These are phyloP conservation scores for Atkinsonella hypoxylon DNA, from an alignment of 2,329 filamentous ascomycete genomes.

Conservation along the genomic window DNA sequence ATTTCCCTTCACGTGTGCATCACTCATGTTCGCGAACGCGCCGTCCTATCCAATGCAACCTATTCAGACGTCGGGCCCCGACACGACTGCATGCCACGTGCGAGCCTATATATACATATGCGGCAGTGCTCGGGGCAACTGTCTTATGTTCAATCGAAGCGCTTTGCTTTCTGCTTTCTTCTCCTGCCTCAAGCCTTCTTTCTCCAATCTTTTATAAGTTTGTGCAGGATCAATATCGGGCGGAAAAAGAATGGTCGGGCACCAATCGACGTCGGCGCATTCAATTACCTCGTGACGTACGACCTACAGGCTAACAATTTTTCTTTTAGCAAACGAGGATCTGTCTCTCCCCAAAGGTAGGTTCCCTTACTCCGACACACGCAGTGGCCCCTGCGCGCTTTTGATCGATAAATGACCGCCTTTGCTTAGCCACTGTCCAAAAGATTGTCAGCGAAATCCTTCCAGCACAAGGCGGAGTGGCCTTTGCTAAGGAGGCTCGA, in stretches of 20 bases:
- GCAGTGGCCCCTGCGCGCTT: neutral
- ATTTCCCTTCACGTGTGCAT: slow-evolving; percentile 1
- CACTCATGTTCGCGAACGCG: neutral
- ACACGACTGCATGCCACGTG: neutral
- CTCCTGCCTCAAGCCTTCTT: neutral
- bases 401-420: slow-evolving; percentile 16
- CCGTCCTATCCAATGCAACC: neutral
- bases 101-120: neutral
- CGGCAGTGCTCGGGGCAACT: neutral
- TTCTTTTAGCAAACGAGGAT: slow-evolving; percentile 46
- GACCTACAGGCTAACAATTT: slow-evolving; percentile 18
- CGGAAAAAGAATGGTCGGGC: slow-evolving; percentile 9
- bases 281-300: neutral
- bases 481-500: slow-evolving; percentile 89
- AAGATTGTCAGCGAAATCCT: slow-evolving; percentile 93
- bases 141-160: neutral
- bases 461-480: slow-evolving; percentile 58
- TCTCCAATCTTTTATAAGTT: slow-evolving; percentile 10
- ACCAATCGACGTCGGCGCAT: slow-evolving; percentile 4
- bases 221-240: slow-evolving; percentile 19
- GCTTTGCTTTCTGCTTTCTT: neutral
- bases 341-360: slow-evolving; percentile 53
- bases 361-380: slow-evolving; percentile 7
- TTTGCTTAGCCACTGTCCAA: slow-evolving; percentile 49
- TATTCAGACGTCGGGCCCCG: neutral